Evolutionary conservation across 352 stramenopile genomes (phyloP), one percentile per base, ranked within the genome.

Genomic region (Blastocystis sp.): DNA sequence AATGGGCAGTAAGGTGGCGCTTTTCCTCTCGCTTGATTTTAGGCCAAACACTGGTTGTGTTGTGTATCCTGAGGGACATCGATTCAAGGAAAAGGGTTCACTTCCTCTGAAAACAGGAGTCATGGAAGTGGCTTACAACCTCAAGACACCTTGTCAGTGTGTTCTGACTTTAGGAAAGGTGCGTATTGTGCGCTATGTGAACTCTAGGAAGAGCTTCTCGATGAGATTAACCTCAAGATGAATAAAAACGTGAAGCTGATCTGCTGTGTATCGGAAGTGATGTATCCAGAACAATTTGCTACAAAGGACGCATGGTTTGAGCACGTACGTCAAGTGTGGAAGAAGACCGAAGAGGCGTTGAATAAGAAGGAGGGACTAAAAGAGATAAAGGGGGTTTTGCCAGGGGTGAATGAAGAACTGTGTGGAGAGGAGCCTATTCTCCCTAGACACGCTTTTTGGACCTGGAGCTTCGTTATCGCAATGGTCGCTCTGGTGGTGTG

Each of bases 281-380:
- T 88, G 24, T 9, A 76, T 20, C 76, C 76, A 8, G 64, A 78
- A n/a, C 16, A 88, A 5, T 88, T 59, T 47, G 76, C 73, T 26
- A 88, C 76, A 18, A 79, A 78, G 39, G 76, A 88, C 30, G 76
- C 73, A 47, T 88, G 47, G 50, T 88, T 88, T 37, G 59, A 88
- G 64, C 9, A 56, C 4, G 59, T 73, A 3, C 68, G 54, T 8
- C 20, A 26, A 16, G 41, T 75, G 7, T 88, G 76, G 76, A 41
- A 79, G 20, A 55, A 88, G 64, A 88, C 76, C 18, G 75, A 76
- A 16, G 69, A 70, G 55, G 76, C 24, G 3, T 43, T 55, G 18
- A 62, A 88, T n/a, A 88, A 81, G 70, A 81, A 81, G 39, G n/a
- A 81, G 54, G 70, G 70, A 41, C 26, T 81, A 20, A 81, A 43